These are phyloP conservation scores for Trichoderma gracile DNA, from an alignment of 2,329 filamentous ascomycete species.

Conservation along the genomic window DNA sequence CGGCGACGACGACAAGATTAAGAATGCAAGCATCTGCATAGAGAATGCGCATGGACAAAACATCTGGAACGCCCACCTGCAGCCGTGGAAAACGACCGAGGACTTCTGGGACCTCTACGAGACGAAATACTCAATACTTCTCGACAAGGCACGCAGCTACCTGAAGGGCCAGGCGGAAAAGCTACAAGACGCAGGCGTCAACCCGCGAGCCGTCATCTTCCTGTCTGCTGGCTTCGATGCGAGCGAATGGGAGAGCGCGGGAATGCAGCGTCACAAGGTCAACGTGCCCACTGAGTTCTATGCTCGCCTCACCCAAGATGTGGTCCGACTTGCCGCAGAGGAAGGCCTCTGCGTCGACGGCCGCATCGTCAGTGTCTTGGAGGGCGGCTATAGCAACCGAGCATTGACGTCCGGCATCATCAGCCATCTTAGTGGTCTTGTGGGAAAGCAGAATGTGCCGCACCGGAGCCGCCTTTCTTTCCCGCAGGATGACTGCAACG, in stretches of 20 bases:
- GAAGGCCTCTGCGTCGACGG: conserved; percentile 76
- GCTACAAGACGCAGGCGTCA: conserved; percentile 58
- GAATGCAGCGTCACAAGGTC: conserved; percentile 94
- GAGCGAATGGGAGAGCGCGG: conserved; percentile 86
- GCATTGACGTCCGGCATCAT: conserved; percentile 85
- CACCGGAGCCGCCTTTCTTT: conserved; percentile 11
- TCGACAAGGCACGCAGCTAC: conserved; percentile 79
- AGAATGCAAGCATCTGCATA: conserved; percentile 90
- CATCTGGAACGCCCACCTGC: conserved; percentile 93
- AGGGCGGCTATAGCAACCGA: conserved; percentile 93
- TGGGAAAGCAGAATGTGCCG: conserved; percentile 49
- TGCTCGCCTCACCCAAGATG: conserved; percentile 82
- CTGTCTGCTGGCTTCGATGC: conserved; percentile 96
- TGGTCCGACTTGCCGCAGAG: conserved; percentile 79
- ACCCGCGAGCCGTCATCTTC: conserved; percentile 85
- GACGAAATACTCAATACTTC: conserved; percentile 69
- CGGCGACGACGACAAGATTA: conserved; percentile 91
- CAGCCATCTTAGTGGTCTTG: conserved; percentile 85
- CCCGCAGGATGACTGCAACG: conserved; percentile 40
- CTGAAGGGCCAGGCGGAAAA: conserved; percentile 71
- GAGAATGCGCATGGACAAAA: conserved; percentile 92
- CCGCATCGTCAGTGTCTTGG: conserved; percentile 86
- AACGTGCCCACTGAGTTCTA: conserved; percentile 98
- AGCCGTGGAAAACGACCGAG: conserved; percentile 76
- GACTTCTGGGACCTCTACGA: conserved; percentile 93